These are phyloP conservation scores for Ceratocystis cacaofunesta DNA, from an alignment of 2,329 filamentous ascomycete species.

Conservation along the genomic window DNA sequence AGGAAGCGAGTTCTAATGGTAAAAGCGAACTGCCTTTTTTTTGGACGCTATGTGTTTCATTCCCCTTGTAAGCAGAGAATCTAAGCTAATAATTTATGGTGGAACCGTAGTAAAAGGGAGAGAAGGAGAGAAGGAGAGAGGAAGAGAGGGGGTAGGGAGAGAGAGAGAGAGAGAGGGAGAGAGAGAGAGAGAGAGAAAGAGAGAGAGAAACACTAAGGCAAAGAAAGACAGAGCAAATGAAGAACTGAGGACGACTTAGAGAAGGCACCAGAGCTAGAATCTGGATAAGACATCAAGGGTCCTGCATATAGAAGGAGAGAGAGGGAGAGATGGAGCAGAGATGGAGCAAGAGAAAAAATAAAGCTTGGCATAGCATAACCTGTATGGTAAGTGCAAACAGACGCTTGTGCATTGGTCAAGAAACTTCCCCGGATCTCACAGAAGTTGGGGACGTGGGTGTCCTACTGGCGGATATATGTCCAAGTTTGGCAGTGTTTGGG, in stretches of 20 bases:
- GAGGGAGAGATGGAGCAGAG: not conserved
- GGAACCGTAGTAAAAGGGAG: not conserved
- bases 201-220: not conserved
- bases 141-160: not conserved
- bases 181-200: not conserved
- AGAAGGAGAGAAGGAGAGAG: not conserved
- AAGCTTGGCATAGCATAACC: not conserved
- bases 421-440: not conserved
- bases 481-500: not conserved
- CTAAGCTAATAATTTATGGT: not conserved
- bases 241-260: not conserved
- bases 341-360: not conserved
- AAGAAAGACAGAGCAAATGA: not conserved
- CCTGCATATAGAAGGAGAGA: not conserved
- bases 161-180: not conserved
- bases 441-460: not conserved
- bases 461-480: constrained; percentile 1
- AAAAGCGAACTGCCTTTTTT: not conserved
- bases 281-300: not conserved
- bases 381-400: not conserved
- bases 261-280: not conserved
- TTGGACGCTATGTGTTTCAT: not conserved
- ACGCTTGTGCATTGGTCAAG: not conserved
- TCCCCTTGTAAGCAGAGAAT: not conserved
- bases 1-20: not conserved